Evolutionary conservation across 805 yeast species (phyloP).

Genomic region (Metschnikowia gelsemii): DNA sequence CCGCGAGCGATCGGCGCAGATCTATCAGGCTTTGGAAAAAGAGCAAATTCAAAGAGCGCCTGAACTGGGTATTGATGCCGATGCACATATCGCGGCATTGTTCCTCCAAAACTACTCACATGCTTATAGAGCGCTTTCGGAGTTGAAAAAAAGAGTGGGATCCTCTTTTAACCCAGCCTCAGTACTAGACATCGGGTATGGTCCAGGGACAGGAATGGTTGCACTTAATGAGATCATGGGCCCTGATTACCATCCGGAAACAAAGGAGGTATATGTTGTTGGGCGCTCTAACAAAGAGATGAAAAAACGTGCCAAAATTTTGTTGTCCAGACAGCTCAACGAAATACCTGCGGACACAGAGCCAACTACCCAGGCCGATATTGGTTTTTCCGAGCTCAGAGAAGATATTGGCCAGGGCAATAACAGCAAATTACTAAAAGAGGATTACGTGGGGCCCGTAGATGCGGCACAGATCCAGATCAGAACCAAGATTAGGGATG

Average conservation of each 20-base stretch:
- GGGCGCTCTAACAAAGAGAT: constrained; percentile 60
- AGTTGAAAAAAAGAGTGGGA: constrained; percentile 57
- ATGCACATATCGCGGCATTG: constrained; percentile 75
- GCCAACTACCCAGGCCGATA: background rate
- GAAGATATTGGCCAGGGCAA: constrained; percentile 14
- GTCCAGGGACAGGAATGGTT: constrained; percentile 90
- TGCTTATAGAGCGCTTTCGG: constrained; percentile 60
- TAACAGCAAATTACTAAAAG: constrained; percentile 20
- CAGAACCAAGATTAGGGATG: constrained; percentile 54
- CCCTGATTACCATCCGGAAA: constrained; percentile 54
- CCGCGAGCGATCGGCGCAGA: constrained; percentile 58
- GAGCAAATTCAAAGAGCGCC: constrained; percentile 55
- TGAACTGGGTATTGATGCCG: constrained; percentile 52
- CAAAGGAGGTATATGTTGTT: constrained; percentile 69
- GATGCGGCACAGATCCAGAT: constrained; percentile 55
- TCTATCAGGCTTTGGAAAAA: constrained; percentile 51
- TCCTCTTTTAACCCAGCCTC: constrained; percentile 59
- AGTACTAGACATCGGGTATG: constrained; percentile 79
- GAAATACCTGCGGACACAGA: constrained; percentile 29
- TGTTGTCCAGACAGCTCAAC: constrained; percentile 66
- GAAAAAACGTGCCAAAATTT: constrained; percentile 75
- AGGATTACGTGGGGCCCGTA: constrained; percentile 44
- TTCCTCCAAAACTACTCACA: constrained; percentile 82
- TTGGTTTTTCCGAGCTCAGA: constrained; percentile 1
- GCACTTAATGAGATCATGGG: constrained; percentile 86